Conservation (phyloP, 2,329 filamentous ascomycete genomes). For the Trichoderma koningiopsis region DNA sequence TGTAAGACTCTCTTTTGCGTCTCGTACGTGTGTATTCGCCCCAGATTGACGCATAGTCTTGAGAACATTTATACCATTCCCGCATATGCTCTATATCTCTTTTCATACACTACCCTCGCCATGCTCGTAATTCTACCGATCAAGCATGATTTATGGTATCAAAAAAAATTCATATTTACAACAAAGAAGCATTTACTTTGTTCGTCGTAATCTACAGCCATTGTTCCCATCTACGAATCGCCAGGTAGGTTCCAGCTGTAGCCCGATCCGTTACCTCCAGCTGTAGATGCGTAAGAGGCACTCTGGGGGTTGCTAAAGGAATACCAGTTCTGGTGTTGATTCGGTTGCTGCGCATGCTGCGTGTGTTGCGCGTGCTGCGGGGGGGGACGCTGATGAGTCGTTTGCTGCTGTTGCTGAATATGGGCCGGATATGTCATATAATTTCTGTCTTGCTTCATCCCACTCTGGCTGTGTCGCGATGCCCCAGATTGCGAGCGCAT, state of each 20-base stretch:
- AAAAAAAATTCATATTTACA: neutral
- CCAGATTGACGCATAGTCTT: neutral
- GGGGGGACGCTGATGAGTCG: slow-evolving; percentile 16
- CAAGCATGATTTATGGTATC: neutral
- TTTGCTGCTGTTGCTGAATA: slow-evolving; percentile 23
- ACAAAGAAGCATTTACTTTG: neutral
- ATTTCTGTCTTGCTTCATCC: slow-evolving; percentile 14
- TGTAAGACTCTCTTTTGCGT: neutral
- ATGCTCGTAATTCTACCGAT: neutral
- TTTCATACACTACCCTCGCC: neutral
- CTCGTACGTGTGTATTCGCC: neutral
- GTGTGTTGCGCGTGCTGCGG: slow-evolving; percentile 23
- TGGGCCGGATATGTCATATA: slow-evolving; percentile 21
- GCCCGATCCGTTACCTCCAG: slow-evolving; percentile 30
- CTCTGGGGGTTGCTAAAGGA: slow-evolving; percentile 32
- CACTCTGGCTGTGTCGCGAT: neutral
- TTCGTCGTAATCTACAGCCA: neutral
- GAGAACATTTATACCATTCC: neutral
- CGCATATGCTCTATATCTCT: neutral
- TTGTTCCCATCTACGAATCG: slow-evolving; percentile 16
- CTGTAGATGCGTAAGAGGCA: slow-evolving; percentile 26
- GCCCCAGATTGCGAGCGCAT: slow-evolving; percentile 8
- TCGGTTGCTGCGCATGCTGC: slow-evolving; percentile 20
- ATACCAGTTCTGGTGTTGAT: slow-evolving; percentile 33
- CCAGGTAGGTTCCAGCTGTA: slow-evolving; percentile 33